Percentiles rank a stretch among this genome's conserved stretches.
Conservation (phyloP, 176 grass and related monocot genomes). For the Melocanna baccifera region DNA sequence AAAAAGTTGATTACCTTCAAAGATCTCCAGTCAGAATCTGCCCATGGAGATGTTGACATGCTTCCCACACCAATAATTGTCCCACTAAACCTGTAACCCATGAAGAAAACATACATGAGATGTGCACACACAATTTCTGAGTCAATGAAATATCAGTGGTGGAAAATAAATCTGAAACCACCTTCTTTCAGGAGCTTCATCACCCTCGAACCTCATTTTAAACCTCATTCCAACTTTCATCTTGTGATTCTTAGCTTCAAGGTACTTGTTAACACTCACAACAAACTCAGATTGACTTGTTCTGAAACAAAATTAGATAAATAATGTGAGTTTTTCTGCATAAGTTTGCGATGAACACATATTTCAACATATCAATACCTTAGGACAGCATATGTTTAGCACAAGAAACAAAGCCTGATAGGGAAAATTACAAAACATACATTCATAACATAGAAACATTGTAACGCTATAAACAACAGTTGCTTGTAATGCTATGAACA, state of each 20-base stretch:
- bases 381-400: neutral
- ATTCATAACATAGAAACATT: neutral
- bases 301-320: slow-evolving; percentile 44
- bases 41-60: slow-evolving; percentile 65
- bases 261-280: slow-evolving; percentile 67
- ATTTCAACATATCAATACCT: slow-evolving; percentile 2
- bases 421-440: neutral
- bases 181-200: slow-evolving; percentile 84
- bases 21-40: slow-evolving; percentile 71
- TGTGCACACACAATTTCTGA: neutral
- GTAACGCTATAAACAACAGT: neutral
- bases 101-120: slow-evolving; percentile 27
- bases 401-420: neutral
- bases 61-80: slow-evolving; percentile 73
- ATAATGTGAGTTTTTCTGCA: slow-evolving; percentile 9
- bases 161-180: slow-evolving; percentile 27
- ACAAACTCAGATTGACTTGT: slow-evolving; percentile 79
- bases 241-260: slow-evolving; percentile 73
- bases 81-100: slow-evolving; percentile 61
- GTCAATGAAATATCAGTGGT: neutral
- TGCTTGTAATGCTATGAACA: neutral
- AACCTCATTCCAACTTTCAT: slow-evolving; percentile 76
- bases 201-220: slow-evolving; percentile 83
- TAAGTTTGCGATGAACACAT: neutral
- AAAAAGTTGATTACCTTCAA: slow-evolving; percentile 54